Evolutionary conservation across 2,329 filamentous ascomycete species (phyloP), one percentile per base, ranked within the genome.

Genomic region (Trichoderma sp.): DNA sequence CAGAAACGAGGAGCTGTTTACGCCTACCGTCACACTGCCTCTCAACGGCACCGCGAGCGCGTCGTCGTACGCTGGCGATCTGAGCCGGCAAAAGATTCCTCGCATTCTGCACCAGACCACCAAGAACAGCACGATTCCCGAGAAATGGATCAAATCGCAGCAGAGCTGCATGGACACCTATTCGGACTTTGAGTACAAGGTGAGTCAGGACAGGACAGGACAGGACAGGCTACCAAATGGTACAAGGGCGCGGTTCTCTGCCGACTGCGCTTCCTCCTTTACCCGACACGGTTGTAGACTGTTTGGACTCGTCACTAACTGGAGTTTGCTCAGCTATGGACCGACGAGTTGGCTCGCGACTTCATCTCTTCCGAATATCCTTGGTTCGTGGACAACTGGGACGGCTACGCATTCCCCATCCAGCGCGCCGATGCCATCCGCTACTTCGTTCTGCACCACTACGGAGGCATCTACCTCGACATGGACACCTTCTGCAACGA

Each of bases 391-490:
- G 83, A 88, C 64, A 92, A 90, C 0, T 96, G 91, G 75, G 89
- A 92, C 75, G 85, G 84, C 74, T 95, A 94, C 80, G 84, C 83
- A 37, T 92, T 90, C 77, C 88, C 90, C 14, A 93, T 95, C 72
- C 90, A 94, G 80, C 87, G 91, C 70, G 90, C 91, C 68, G 92
- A 95, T 76, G 84, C 91, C 5, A 91, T 95, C 74, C 87, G 92
- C 61, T 95, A 95, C 81, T 94, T 95, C 76, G 84, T 94, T 24
- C 84, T 96, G 37, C 85, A 89, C 65, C 87, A 92, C 78, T 94
- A 88, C 76, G 92, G 92, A 67, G 92, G 92, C 51, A 89, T 93
- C 68, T 95, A 95, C 79, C 89, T 95, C 73, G 92, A 96, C 75
- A 81, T 95, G 59, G 92, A 96, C 78, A 68, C 63, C 39, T 66